Evolutionary conservation across 176 grass and related monocot genomes (phyloP).

Genomic region (Themeda triandra): DNA sequence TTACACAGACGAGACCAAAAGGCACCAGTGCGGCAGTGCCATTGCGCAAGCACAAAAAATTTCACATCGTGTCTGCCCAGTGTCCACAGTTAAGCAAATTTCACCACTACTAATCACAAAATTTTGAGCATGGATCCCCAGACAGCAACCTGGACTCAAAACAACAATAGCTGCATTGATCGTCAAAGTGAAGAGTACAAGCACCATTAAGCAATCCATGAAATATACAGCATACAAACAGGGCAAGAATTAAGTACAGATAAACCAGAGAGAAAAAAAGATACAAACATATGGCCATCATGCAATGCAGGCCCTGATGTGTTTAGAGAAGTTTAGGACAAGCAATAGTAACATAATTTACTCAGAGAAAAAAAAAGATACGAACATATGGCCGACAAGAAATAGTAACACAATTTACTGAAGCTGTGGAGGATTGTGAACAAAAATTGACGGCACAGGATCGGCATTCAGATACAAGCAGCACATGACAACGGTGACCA

Average conservation of each 20-base stretch:
- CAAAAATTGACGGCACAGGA: not conserved
- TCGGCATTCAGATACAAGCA: not conserved
- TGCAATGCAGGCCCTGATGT: not conserved
- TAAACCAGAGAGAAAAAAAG: conserved; percentile 13
- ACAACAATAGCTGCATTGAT: not conserved
- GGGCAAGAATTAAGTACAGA: conserved; percentile 36
- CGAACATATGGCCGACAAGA: too few relatives aligned
- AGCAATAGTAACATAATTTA: not conserved
- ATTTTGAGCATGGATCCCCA: not conserved
- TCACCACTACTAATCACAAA: too few relatives aligned
- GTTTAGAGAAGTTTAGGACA: not conserved
- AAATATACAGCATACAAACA: conserved; percentile 34
- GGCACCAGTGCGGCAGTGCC: too few relatives aligned
- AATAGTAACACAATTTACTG: too few relatives aligned
- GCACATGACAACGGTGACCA: not conserved
- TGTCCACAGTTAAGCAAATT: not conserved
- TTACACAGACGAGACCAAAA: not conserved
- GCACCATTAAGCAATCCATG: conserved; percentile 26
- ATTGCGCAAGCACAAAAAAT: not conserved
- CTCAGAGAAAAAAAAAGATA: too few relatives aligned
- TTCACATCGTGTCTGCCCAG: not conserved
- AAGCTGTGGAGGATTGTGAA: not conserved
- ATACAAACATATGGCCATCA: not conserved
- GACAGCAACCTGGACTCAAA: not conserved
- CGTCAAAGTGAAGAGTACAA: not conserved